Percentiles rank a stretch among this genome's conserved stretches.
Evolutionary conservation across 805 yeast species (phyloP).

Genomic region (Tetrapisispora fleetii): DNA sequence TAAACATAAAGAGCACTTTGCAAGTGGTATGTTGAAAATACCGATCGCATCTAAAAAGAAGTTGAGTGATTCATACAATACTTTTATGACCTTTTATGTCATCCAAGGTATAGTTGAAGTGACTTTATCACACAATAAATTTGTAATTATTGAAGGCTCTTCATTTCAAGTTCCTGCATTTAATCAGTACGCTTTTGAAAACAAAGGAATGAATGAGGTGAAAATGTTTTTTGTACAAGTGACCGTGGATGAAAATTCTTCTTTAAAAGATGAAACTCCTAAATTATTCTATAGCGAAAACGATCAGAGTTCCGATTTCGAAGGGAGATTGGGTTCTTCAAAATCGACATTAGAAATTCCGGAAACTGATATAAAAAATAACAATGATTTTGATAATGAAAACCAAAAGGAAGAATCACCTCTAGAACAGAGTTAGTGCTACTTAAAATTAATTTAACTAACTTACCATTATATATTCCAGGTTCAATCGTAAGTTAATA

Average conservation of each 20-base stretch:
- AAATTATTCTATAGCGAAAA: not conserved
- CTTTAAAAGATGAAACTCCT: not conserved
- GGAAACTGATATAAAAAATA: not conserved
- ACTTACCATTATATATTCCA: not conserved
- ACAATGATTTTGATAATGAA: not conserved
- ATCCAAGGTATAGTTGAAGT: slow-evolving; percentile 64
- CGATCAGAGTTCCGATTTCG: not conserved
- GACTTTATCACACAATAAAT: slow-evolving; percentile 45
- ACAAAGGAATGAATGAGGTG: slow-evolving; percentile 48
- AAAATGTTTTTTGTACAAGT: slow-evolving; percentile 70
- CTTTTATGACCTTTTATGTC: slow-evolving; percentile 67
- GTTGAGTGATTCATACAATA: slow-evolving; percentile 45
- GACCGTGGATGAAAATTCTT: slow-evolving; percentile 16
- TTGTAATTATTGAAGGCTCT: slow-evolving; percentile 61
- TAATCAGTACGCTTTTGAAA: slow-evolving; percentile 58
- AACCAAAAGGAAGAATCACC: not conserved
- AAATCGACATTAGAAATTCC: not conserved
- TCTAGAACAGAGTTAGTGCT: not conserved
- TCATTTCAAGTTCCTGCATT: slow-evolving; percentile 76
- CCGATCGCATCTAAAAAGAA: slow-evolving; percentile 56
- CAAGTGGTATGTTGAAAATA: slow-evolving; percentile 62
- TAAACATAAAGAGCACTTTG: slow-evolving; percentile 51
- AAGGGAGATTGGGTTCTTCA: not conserved
- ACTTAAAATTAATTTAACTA: no score
- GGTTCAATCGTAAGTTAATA: not conserved